Percentiles rank a stretch among this genome's conserved stretches.
phyloP scores from a whole-genome alignment of 139 green algal species.

The Chlorella ohadii region DNA sequence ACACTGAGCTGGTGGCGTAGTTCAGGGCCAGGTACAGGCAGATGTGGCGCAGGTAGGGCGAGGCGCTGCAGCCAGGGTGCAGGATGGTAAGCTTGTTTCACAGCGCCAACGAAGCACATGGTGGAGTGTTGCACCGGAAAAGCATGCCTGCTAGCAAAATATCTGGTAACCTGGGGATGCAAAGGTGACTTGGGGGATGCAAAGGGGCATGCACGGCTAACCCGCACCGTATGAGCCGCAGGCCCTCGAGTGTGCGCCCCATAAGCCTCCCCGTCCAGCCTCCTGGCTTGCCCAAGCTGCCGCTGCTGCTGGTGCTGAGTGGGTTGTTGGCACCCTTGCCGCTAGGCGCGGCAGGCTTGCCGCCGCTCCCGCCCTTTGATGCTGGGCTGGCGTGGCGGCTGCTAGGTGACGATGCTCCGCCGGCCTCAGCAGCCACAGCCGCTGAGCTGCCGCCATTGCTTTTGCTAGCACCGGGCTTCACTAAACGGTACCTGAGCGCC shows the following conservation, averaged over 20 bases:
- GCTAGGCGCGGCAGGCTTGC: background rate
- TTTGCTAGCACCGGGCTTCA: background rate
- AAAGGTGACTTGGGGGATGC: no score
- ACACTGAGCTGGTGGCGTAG: slow-evolving; percentile 61
- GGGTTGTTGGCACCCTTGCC: background rate
- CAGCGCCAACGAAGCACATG: no score
- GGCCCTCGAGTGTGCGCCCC: slow-evolving; percentile 49
- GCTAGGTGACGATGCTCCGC: background rate
- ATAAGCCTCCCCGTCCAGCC: slow-evolving; percentile 6
- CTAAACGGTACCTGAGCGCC: background rate
- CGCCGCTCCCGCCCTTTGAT: background rate
- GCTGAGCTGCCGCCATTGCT: background rate
- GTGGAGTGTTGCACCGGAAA: no score
- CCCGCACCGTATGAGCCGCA: slow-evolving; percentile 53
- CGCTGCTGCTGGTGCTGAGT: background rate
- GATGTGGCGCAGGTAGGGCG: slow-evolving; percentile 70
- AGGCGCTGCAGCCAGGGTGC: slow-evolving; percentile 27
- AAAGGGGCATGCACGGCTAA: no score
- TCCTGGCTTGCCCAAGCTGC: background rate
- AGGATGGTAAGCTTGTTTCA: no score
- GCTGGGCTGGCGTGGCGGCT: background rate
- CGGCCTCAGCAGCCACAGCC: background rate
- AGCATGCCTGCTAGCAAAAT: no score
- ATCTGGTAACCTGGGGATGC: no score
- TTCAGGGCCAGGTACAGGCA: slow-evolving; percentile 76